phyloP scores from a whole-genome alignment of 228 moss, liverwort and hornwort genomes.

The Sphagnum fallax region DNA sequence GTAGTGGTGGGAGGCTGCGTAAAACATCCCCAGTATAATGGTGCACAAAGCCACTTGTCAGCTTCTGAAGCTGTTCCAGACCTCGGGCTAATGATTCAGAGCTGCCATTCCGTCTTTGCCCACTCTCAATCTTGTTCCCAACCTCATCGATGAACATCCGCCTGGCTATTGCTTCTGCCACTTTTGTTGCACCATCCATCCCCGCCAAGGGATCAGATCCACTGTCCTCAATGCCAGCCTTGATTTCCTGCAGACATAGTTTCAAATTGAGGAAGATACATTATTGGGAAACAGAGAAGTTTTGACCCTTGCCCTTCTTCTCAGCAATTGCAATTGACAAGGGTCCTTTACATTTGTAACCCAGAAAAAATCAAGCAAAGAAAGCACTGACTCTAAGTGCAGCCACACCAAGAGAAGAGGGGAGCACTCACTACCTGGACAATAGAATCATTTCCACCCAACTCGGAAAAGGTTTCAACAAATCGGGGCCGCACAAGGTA shows the following conservation, averaged over 20 bases:
- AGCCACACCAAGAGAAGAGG: not conserved
- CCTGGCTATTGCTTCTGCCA: conserved; percentile 55
- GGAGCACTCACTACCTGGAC: conserved; percentile 8
- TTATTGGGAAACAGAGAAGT: no score
- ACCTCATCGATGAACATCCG: conserved; percentile 80
- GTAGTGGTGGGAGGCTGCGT: conserved; percentile 59
- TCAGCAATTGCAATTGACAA: no score
- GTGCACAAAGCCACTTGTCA: conserved; percentile 78
- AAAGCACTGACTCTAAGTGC: not conserved
- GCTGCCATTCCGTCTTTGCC: conserved; percentile 43
- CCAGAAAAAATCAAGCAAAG: no score
- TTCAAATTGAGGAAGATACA: no score
- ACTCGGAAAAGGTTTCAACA: conserved; percentile 50
- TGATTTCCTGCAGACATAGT: conserved; percentile 19
- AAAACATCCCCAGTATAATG: conserved; percentile 82
- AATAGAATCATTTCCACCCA: conserved; percentile 22
- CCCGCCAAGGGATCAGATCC: conserved; percentile 13
- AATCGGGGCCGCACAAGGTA: conserved; percentile 84
- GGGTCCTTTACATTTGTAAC: no score
- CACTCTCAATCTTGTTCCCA: conserved; percentile 80
- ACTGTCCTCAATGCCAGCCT: conserved; percentile 13
- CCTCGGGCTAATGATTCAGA: conserved; percentile 52
- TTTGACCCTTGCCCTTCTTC: no score
- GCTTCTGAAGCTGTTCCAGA: conserved; percentile 54
- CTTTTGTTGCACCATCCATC: conserved; percentile 45